These are phyloP conservation scores for Firmiana major DNA, from an alignment of 345 rosid species.

Conservation along the genomic window DNA sequence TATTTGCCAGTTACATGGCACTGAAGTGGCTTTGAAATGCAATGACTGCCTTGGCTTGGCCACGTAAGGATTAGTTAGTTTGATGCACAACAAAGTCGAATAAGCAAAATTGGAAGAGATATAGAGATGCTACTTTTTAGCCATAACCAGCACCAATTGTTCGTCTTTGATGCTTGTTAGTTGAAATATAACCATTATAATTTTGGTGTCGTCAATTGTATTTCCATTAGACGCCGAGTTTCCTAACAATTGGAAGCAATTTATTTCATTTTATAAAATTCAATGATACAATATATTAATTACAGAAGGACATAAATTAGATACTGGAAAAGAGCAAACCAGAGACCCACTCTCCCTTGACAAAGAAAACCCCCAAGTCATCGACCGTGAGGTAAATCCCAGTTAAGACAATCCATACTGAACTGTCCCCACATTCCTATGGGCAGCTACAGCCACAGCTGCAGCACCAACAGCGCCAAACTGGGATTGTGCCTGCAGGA, in stretches of 20 bases:
- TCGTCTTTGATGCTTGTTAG: not conserved
- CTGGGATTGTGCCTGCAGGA: constrained; percentile 85
- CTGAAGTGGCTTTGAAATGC: not conserved
- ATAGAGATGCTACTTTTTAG: too few relatives aligned
- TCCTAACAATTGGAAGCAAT: not conserved
- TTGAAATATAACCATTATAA: not conserved
- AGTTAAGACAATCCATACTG: constrained; percentile 43
- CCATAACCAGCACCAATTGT: too few relatives aligned
- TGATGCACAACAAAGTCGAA: too few relatives aligned
- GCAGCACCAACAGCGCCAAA: constrained; percentile 75
- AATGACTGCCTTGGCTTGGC: not conserved
- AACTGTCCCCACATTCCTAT: constrained; percentile 53
- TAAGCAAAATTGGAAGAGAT: too few relatives aligned
- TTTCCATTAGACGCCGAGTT: not conserved
- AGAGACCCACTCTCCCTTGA: not conserved
- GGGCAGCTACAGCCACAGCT: constrained; percentile 77
- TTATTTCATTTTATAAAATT: constrained; percentile 10
- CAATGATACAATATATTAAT: constrained; percentile 18
- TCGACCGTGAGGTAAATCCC: not conserved
- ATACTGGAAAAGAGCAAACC: not conserved
- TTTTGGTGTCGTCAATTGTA: not conserved
- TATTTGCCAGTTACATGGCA: not conserved
- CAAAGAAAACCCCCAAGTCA: not conserved
- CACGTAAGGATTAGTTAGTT: too few relatives aligned
- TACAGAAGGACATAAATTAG: constrained; percentile 9